Percentiles rank a stretch among this genome's conserved stretches.
phyloP scores from a whole-genome alignment of 73 alveolate genomes.

The Paramecium sexaurelia region DNA sequence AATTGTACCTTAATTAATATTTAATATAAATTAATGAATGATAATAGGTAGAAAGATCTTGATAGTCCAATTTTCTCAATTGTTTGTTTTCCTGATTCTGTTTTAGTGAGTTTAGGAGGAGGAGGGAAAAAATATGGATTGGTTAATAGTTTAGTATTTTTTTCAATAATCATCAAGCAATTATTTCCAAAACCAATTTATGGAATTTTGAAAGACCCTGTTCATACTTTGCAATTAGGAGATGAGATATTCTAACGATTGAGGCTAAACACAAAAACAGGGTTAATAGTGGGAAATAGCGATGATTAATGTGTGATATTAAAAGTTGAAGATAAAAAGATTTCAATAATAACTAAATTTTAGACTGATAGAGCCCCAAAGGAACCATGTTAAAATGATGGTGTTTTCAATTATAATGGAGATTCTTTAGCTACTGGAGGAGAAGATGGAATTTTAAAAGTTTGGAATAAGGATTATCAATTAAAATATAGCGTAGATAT shows the following conservation, averaged over 20 bases:
- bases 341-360: neutral
- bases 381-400: conserved; percentile 49
- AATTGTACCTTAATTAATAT: neutral
- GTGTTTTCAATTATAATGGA: neutral
- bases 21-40: conserved; percentile 25
- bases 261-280: neutral
- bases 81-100: conserved; percentile 11
- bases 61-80: conserved; percentile 24
- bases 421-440: conserved; percentile 41
- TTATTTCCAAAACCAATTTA: conserved; percentile 29
- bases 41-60: conserved; percentile 1
- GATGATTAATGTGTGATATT: conserved; percentile 40
- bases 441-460: conserved; percentile 45
- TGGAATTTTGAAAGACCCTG: conserved; percentile 19
- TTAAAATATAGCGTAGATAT: neutral
- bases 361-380: neutral
- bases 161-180: neutral
- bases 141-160: neutral
- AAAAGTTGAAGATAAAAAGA: neutral
- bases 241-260: conserved; percentile 20
- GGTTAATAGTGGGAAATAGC: neutral
- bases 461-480: neutral
- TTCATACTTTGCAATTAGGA: neutral
- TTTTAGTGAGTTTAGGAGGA: conserved; percentile 47
- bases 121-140: conserved; percentile 46